phyloP scores from a whole-genome alignment of 2,329 filamentous ascomycete genomes.

The Diaporthe nobilis region DNA sequence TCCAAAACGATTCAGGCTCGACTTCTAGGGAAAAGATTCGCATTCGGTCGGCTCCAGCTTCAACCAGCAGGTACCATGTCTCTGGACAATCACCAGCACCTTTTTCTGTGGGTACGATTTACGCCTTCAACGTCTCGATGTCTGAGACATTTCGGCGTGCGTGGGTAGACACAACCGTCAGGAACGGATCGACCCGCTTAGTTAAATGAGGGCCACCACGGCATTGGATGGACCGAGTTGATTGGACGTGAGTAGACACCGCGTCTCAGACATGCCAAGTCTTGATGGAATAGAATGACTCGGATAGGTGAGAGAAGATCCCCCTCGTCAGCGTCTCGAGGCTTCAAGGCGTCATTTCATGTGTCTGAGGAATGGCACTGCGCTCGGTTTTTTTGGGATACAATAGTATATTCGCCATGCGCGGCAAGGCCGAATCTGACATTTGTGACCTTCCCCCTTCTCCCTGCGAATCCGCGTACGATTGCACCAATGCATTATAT shows the following conservation, averaged over 20 bases:
- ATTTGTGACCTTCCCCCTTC: neutral
- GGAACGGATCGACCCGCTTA: slow-evolving; percentile 2
- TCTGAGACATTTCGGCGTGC: neutral
- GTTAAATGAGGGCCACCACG: neutral
- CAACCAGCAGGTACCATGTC: neutral
- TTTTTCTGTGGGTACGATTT: neutral
- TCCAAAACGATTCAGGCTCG: neutral
- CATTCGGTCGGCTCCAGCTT: neutral
- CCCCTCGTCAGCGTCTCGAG: neutral
- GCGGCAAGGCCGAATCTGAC: neutral
- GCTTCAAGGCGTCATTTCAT: neutral
- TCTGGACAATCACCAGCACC: neutral
- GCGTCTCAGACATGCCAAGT: slow-evolving; percentile 10
- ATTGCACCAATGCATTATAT: neutral
- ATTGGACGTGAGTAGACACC: neutral
- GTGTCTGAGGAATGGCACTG: neutral
- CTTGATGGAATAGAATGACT: neutral
- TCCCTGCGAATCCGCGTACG: neutral
- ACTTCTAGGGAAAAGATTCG: neutral
- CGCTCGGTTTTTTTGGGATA: neutral
- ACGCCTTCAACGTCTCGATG: neutral
- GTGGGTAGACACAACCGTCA: too few relatives aligned
- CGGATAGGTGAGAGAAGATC: neutral
- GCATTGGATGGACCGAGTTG: neutral
- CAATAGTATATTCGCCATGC: too few relatives aligned